Evolutionary conservation across 345 rosid species (phyloP), one percentile per base, ranked within the genome.

Genomic region (Bruguiera sexangula): DNA sequence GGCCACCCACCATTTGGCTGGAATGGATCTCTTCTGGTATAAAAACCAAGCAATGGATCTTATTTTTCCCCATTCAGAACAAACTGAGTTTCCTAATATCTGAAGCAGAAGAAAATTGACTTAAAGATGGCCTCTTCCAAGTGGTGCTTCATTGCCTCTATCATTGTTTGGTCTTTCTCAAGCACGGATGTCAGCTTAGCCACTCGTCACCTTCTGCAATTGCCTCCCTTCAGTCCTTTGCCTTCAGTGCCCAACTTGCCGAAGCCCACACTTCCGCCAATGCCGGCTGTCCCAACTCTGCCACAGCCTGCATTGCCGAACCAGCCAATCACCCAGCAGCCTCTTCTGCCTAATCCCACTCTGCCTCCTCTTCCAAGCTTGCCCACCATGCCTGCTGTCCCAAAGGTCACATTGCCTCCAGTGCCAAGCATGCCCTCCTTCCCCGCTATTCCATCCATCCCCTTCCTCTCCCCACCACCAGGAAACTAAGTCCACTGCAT

Each of bases 401-500:
- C 46, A 39, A 39, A 39, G 15, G 46, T 65, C 67, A 70, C 52
- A 62, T 62, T 64, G 58, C 80, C 76, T 15, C 79, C 69, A 21
- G 20, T 71, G 30, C 79, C 78, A 60, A 72, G 65, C 70, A 27
- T 36, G 68, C 69, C 74, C 27, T 54, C 58, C 22, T 34, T 22
- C 39, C 55, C 53, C 24, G 36, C 63, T 3, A 55, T 68, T 11
- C 39, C 78, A 6, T 26, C 62, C 27, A 52, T 68, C 15, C 73
- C 73, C 8, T 74, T 63, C 56, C 55, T 69, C 27, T 6, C 73
- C 51, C 64, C 69, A 21, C 82, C 79, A 10, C 69, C 65, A 1
- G 32, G 29, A 26, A 29, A 34, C 50, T 27, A 43, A 30, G 16
- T 53, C 62, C 50, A 43, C 5, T 43, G 5, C 6, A 39, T 27